Percentiles rank a stretch among this genome's conserved stretches.
Conservation (phyloP, 768 basidiomycete genomes). For the Tylopilus rubrobrunneus region DNA sequence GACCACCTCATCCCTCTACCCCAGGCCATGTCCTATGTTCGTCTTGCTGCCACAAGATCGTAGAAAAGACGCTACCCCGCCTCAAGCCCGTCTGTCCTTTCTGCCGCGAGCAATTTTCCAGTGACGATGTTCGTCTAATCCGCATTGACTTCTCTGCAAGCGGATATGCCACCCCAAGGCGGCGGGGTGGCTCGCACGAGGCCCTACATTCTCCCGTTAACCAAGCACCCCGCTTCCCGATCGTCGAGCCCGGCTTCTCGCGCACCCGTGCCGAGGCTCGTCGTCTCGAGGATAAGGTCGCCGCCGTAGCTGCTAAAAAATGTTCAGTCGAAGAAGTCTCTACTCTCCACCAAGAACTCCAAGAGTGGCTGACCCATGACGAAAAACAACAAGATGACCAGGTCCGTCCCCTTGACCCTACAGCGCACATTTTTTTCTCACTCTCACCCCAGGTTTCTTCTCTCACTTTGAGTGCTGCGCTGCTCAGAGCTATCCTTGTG, state of each 20-base stretch:
- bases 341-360: constrained; percentile 71
- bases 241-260: constrained; percentile 38
- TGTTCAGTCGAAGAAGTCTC: constrained; percentile 85
- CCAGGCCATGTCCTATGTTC: constrained; percentile 80
- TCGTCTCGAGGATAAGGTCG: constrained; percentile 73
- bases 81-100: constrained; percentile 77
- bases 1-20: not conserved
- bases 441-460: constrained; percentile 49
- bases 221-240: constrained; percentile 45
- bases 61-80: constrained; percentile 73
- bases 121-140: constrained; percentile 67
- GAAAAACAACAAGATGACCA: constrained; percentile 54
- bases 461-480: constrained; percentile 70
- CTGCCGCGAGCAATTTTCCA: constrained; percentile 73
- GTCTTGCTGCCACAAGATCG: constrained; percentile 72
- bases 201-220: constrained; percentile 37
- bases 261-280: constrained; percentile 55
- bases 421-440: constrained; percentile 3
- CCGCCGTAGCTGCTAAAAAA: constrained; percentile 76
- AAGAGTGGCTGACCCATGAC: constrained; percentile 68
- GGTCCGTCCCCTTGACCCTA: constrained; percentile 41
- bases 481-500: constrained; percentile 78
- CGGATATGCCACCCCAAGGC: constrained; percentile 66
- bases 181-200: constrained; percentile 48
- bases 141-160: constrained; percentile 72